Percentiles rank a stretch among this genome's conserved stretches.
Conservation (phyloP, 306 rosid species). For the Adenanthera pavonina region DNA sequence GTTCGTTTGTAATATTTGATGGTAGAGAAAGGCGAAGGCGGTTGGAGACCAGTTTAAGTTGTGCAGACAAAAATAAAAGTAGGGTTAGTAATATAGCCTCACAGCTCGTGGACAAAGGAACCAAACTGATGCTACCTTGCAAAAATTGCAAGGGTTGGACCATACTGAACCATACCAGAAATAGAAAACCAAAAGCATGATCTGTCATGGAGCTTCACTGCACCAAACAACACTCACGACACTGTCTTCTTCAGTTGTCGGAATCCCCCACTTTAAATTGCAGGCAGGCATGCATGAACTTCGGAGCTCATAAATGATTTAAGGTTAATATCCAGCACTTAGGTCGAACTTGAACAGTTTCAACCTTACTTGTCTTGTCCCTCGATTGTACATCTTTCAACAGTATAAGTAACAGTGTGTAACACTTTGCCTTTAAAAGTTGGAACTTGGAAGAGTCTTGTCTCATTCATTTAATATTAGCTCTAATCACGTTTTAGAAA, state of each 20-base stretch:
- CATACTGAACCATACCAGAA: constrained; percentile 9
- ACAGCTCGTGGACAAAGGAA: not conserved
- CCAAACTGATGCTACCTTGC: not conserved
- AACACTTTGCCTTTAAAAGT: not conserved
- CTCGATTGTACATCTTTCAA: not conserved
- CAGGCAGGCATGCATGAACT: not conserved
- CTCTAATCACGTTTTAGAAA: no score
- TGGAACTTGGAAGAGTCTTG: not conserved
- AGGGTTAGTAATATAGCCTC: not conserved
- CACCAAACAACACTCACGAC: not conserved
- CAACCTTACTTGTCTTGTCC: constrained; percentile 16
- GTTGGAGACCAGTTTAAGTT: constrained; percentile 8
- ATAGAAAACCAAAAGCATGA: not conserved
- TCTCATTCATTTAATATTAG: not conserved
- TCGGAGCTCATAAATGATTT: constrained; percentile 17
- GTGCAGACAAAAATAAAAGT: not conserved
- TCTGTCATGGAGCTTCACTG: not conserved
- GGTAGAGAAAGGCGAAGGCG: not conserved
- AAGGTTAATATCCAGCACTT: constrained; percentile 22
- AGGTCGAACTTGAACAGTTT: constrained; percentile 11
- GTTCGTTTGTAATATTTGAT: no score
- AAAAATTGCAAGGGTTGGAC: not conserved
- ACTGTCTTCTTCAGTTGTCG: constrained; percentile 19
- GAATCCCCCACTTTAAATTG: not conserved
- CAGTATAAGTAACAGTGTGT: constrained; percentile 12